Evolutionary conservation across 2,329 filamentous ascomycete species (phyloP), one percentile per base, ranked within the genome.

Genomic region (Alternaria infectoria): DNA sequence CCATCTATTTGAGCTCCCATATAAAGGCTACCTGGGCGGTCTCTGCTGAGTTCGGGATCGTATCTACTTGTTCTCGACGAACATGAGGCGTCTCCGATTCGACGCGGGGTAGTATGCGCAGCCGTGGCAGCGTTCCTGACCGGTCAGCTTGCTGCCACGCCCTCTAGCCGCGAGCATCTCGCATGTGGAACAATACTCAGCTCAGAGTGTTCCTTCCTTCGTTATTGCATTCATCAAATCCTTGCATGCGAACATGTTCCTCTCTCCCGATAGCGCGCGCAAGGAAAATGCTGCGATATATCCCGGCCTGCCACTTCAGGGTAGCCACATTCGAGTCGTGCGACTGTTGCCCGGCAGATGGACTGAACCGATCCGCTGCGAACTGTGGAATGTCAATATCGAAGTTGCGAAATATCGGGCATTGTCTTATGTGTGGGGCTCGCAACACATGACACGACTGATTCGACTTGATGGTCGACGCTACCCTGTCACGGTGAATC

Each of bases 401-500:
- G 12, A 25, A 36, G 2, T 12, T 11, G 15, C 58, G 23, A n/a
- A 43, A 13, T 15, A 40, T 17, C 36, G 36, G 36, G n/a, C 36
- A 11, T 40, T 40, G 9, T 40, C 36, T 40, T 40, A 40, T 2
- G 36, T 40, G 6, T 40, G 36, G 36, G 36, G 36, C 9, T 40
- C 36, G n/a, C 36, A 11, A 40, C 36, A 6, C 0, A 1, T 6
- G 36, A 61, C 47, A 2, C 26, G 55, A 15, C 7, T 17, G 3
- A 65, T 70, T 11, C 30, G 13, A 7, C 36, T 70, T 0, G 46
- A 67, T 17, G 61, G 61, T 0, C 17, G 25, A 12, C 6, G 5
- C 0, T 67, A 62, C 28, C 40, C 52, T 4, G 65, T 64, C 2
- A 72, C 69, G 1, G 17, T 61, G 26, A 72, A 69, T 46, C 63